These are phyloP conservation scores for Pugionium dolabratum DNA, from an alignment of 345 rosid genomes.

Conservation along the genomic window DNA sequence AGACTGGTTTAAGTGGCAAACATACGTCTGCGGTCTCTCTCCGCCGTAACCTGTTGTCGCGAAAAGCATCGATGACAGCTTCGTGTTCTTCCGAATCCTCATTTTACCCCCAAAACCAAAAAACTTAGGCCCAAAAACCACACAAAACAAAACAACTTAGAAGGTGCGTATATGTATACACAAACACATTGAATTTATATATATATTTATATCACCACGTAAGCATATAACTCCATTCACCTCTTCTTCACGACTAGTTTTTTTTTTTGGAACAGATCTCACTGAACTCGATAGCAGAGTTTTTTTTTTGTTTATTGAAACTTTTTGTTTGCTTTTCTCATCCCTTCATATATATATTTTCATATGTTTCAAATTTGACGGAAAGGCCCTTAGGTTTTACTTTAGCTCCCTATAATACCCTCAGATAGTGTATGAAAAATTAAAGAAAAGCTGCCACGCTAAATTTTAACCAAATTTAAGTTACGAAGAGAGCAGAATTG, in stretches of 20 bases:
- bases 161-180: background rate
- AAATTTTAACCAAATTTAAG: slow-evolving; percentile 32
- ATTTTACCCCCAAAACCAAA: slow-evolving; percentile 38
- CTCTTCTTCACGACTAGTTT: slow-evolving; percentile 20
- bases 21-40: slow-evolving; percentile 53
- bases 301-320: slow-evolving; percentile 43
- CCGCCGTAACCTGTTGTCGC: slow-evolving; percentile 40
- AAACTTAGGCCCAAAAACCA: slow-evolving; percentile 5
- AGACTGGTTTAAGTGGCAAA: slow-evolving; percentile 90
- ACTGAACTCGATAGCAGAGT: slow-evolving; percentile 65
- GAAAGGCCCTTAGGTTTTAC: slow-evolving; percentile 37
- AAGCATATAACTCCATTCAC: slow-evolving; percentile 18
- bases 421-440: background rate
- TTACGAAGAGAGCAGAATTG: background rate
- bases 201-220: slow-evolving; percentile 29
- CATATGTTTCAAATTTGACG: slow-evolving; percentile 40
- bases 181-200: background rate
- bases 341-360: slow-evolving; percentile 55
- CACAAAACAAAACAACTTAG: slow-evolving; percentile 10
- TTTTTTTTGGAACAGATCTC: slow-evolving; percentile 59
- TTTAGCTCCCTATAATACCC: slow-evolving; percentile 28
- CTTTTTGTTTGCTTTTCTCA: slow-evolving; percentile 54
- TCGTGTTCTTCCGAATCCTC: slow-evolving; percentile 94
- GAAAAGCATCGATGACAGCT: slow-evolving; percentile 51
- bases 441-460: slow-evolving; percentile 51